Evolutionary conservation across 169 alveolate genomes (phyloP).

Genomic region (Eimeria tenella): DNA sequence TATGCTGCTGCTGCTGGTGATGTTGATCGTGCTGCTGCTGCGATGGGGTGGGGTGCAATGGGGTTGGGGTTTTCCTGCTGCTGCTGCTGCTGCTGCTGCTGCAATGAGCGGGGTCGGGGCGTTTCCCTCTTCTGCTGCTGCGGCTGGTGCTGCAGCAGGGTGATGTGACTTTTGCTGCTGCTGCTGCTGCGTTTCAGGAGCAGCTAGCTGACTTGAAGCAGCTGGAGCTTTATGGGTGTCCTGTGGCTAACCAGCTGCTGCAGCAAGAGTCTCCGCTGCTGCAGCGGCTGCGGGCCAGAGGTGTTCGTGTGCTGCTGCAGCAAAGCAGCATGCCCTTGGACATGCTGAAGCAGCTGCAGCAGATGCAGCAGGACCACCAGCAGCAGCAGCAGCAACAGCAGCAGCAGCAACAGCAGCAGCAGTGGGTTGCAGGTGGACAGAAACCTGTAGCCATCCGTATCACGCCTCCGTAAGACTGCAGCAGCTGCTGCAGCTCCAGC

Average conservation of each 20-base stretch:
- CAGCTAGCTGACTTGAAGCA: background rate
- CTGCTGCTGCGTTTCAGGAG: background rate
- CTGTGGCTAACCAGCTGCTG: background rate
- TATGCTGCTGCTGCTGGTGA: too few relatives aligned
- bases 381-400: background rate
- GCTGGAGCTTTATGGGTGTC: constrained; percentile 14
- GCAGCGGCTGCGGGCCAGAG: background rate
- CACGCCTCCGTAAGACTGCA: too few relatives aligned
- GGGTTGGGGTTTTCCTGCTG: too few relatives aligned
- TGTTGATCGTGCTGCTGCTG: too few relatives aligned
- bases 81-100: too few relatives aligned
- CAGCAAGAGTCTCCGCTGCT: background rate
- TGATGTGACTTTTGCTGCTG: too few relatives aligned
- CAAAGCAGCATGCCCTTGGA: background rate
- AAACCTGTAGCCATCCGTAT: too few relatives aligned
- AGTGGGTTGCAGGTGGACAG: background rate
- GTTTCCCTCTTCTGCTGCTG: too few relatives aligned
- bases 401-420: background rate
- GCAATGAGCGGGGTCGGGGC: too few relatives aligned
- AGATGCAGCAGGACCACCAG: background rate
- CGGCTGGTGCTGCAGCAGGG: too few relatives aligned
- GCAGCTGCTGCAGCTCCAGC: too few relatives aligned
- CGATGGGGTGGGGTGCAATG: too few relatives aligned
- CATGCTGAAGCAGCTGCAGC: background rate
- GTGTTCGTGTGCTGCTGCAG: background rate